Conservation (phyloP, 2,329 filamentous ascomycete genomes). For the Cercospora beticola region DNA sequence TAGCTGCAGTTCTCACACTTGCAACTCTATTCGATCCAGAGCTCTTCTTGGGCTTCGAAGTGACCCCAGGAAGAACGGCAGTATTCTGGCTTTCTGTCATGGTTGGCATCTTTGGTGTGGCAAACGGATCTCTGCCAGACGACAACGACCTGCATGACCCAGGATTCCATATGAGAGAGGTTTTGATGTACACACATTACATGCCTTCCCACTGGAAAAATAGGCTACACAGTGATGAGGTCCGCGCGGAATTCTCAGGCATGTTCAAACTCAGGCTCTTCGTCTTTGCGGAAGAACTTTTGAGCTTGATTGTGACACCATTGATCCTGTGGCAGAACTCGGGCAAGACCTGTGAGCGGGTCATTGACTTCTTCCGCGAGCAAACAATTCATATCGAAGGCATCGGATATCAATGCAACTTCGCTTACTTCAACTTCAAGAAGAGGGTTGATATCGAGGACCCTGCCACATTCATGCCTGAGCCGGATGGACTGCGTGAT, state of each 20-base stretch:
- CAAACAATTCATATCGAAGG: slow-evolving; percentile 97
- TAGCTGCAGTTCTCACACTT: slow-evolving; percentile 80
- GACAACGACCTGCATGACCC: slow-evolving; percentile 90
- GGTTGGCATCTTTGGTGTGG: slow-evolving; percentile 77
- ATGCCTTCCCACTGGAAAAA: slow-evolving; percentile 85
- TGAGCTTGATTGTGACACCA: slow-evolving; percentile 89
- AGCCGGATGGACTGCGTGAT: slow-evolving; percentile 62
- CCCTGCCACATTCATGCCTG: slow-evolving; percentile 38
- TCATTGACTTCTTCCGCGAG: slow-evolving; percentile 97
- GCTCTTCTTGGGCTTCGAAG: slow-evolving; percentile 85
- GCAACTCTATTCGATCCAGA: slow-evolving; percentile 88
- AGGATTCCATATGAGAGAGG: slow-evolving; percentile 80
- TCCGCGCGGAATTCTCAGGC: slow-evolving; percentile 83
- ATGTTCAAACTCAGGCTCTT: slow-evolving; percentile 90
- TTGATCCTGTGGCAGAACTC: slow-evolving; percentile 84
- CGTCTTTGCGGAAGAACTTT: slow-evolving; percentile 87
- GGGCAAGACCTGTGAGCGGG: slow-evolving; percentile 83
- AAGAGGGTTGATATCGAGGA: slow-evolving; percentile 61
- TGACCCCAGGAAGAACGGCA: slow-evolving; percentile 82
- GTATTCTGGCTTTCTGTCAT: slow-evolving; percentile 87
- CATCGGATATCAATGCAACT: slow-evolving; percentile 92
- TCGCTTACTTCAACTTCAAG: slow-evolving; percentile 96
- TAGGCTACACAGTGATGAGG: slow-evolving; percentile 88
- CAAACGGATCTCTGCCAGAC: slow-evolving; percentile 76
- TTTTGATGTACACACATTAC: slow-evolving; percentile 92